Conservation (phyloP, 257 asterid species). For the Primulina tabacum region DNA sequence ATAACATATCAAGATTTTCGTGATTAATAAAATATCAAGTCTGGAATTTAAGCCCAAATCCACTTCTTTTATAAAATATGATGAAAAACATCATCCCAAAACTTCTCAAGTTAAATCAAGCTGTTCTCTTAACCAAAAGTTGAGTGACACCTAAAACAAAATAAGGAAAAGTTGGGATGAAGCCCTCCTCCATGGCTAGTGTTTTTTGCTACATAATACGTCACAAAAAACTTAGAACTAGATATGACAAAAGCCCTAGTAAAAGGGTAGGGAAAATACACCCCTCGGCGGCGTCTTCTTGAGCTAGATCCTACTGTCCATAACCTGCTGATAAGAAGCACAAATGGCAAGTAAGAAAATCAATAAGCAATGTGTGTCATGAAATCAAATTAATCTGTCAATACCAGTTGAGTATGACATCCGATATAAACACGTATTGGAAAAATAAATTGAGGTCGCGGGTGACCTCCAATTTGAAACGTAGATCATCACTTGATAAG, state of each 20-base stretch:
- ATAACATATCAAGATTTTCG: no score
- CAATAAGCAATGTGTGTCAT: background rate
- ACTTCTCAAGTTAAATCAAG: no score
- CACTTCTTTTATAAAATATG: no score
- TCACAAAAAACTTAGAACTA: background rate
- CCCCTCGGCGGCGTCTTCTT: constrained; percentile 27
- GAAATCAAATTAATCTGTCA: background rate
- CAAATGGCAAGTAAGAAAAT: background rate
- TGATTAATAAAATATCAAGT: no score
- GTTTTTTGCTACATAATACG: constrained; percentile 1
- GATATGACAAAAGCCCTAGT: background rate
- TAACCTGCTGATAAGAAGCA: constrained; percentile 15
- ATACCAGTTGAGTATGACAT: background rate
- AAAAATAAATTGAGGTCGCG: no score
- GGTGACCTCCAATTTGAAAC: background rate
- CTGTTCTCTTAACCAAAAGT: no score
- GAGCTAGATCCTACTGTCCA: constrained; percentile 32
- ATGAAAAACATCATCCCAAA: no score
- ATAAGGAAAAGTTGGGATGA: no score
- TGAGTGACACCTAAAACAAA: no score
- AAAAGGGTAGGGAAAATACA: constrained; percentile 5
- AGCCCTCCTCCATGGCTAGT: background rate
- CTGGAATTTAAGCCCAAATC: no score
- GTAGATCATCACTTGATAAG: background rate
- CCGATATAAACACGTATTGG: no score